Evolutionary conservation across 176 grass and related monocot genomes (phyloP).

Genomic region (Thalia dealbata): DNA sequence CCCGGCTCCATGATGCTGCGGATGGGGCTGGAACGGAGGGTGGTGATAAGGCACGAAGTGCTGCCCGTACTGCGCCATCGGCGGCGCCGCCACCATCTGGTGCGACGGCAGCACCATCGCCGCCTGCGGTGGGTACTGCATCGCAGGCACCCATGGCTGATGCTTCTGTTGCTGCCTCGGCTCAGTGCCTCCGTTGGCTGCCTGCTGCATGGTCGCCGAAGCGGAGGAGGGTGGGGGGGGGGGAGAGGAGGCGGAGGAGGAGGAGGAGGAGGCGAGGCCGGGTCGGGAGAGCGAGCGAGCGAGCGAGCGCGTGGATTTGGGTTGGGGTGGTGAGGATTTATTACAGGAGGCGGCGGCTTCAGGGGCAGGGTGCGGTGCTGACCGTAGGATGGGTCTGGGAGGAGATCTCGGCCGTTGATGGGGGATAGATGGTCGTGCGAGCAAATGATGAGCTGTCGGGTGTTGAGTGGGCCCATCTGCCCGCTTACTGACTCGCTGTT

Average conservation of each 20-base stretch:
- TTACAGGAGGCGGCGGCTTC: not conserved
- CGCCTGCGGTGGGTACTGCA: constrained; percentile 49
- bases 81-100: constrained; percentile 58
- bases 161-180: constrained; percentile 27
- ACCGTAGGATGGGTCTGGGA: not conserved
- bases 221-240: not conserved
- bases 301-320: not conserved
- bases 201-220: constrained; percentile 50
- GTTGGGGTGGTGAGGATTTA: not conserved
- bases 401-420: not conserved
- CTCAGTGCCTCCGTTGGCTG: constrained; percentile 33
- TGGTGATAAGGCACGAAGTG: constrained; percentile 76
- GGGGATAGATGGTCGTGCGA: not conserved
- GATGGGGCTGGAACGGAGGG: constrained; percentile 26
- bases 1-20: constrained; percentile 17
- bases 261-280: not conserved
- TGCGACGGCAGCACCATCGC: constrained; percentile 70
- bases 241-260: not conserved
- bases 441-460: not conserved
- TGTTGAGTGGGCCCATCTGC: not conserved
- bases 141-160: constrained; percentile 31
- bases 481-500: not conserved
- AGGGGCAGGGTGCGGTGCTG: not conserved
- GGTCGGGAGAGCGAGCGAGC: not conserved
- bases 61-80: constrained; percentile 53